Conservation (phyloP, 140 eudicot species). For the Flaveria floridana region DNA sequence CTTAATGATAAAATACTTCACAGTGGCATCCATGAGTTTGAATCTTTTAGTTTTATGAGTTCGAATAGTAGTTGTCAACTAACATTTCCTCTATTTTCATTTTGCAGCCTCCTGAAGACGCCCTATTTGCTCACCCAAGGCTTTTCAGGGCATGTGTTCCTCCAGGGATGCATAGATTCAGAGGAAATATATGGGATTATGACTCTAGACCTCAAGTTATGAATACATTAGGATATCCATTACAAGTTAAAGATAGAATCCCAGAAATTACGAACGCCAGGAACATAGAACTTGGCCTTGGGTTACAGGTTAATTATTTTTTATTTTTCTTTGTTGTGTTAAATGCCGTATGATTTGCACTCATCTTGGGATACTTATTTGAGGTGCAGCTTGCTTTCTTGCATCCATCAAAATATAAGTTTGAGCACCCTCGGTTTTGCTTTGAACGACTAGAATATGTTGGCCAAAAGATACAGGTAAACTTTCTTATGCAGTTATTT, state of each 20-base stretch:
- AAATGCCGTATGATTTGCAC: not conserved
- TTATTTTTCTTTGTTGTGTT: not conserved
- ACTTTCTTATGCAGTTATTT: not conserved
- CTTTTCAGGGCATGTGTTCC: slow-evolving; percentile 97
- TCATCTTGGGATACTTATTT: not conserved
- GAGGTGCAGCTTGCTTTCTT: slow-evolving; percentile 71
- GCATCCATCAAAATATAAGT: slow-evolving; percentile 95
- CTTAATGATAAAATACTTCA: not conserved
- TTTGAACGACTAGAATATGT: slow-evolving; percentile 85
- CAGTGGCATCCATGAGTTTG: not conserved
- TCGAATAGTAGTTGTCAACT: not conserved
- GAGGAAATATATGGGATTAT: slow-evolving; percentile 96
- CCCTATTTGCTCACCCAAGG: slow-evolving; percentile 95
- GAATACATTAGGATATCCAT: slow-evolving; percentile 74
- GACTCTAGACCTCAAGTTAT: slow-evolving; percentile 81
- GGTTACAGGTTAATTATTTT: slow-evolving; percentile 64
- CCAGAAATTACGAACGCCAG: slow-evolving; percentile 95
- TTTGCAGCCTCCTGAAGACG: slow-evolving; percentile 96
- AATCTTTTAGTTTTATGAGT: not conserved
- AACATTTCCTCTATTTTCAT: slow-evolving; percentile 15
- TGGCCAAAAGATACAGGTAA: slow-evolving; percentile 98
- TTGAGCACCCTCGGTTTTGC: slow-evolving; percentile 96
- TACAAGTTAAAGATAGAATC: slow-evolving; percentile 63
- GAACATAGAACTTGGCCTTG: slow-evolving; percentile 94
- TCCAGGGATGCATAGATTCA: slow-evolving; percentile 97